These are phyloP conservation scores for Microascus cirrosus DNA, from an alignment of 2,329 filamentous ascomycete species.

Conservation along the genomic window DNA sequence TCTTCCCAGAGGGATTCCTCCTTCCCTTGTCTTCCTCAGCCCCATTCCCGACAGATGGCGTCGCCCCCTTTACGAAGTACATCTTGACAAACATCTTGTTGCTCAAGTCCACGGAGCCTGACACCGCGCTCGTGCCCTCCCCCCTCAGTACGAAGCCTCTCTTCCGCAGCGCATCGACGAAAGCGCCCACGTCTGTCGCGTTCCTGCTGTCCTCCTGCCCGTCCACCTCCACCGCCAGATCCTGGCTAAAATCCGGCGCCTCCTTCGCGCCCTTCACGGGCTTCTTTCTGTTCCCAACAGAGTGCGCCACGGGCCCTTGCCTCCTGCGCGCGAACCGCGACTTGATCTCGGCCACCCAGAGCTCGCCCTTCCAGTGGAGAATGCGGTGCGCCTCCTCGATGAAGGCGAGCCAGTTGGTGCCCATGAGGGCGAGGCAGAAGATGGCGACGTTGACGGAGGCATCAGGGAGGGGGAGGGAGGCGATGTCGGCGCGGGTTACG, in stretches of 20 bases:
- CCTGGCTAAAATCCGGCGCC: conserved; percentile 36
- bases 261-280: conserved; percentile 29
- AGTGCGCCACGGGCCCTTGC: conserved; percentile 44
- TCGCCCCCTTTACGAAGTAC: conserved; percentile 79
- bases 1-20: conserved; percentile 16
- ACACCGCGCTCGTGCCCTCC: conserved; percentile 26
- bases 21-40: conserved; percentile 43
- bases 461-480: conserved; percentile 65
- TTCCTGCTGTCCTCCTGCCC: conserved; percentile 50
- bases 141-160: conserved; percentile 78
- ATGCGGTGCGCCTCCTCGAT: conserved; percentile 92
- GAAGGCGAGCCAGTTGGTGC: conserved; percentile 96
- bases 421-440: conserved; percentile 96
- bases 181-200: conserved; percentile 79
- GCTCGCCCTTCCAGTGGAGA: conserved; percentile 85
- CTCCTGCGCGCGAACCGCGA: conserved; percentile 51
- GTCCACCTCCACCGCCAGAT: conserved; percentile 61
- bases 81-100: conserved; percentile 99
- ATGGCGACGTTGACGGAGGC: conserved; percentile 75
- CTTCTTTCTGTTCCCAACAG: conserved; percentile 59
- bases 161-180: conserved; percentile 70
- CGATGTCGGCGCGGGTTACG: conserved; percentile 83
- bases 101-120: conserved; percentile 58
- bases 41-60: conserved; percentile 67
- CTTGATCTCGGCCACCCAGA: conserved; percentile 97